These are phyloP conservation scores for Anisogramma anomala DNA, from an alignment of 2,329 filamentous ascomycete genomes.

Conservation along the genomic window DNA sequence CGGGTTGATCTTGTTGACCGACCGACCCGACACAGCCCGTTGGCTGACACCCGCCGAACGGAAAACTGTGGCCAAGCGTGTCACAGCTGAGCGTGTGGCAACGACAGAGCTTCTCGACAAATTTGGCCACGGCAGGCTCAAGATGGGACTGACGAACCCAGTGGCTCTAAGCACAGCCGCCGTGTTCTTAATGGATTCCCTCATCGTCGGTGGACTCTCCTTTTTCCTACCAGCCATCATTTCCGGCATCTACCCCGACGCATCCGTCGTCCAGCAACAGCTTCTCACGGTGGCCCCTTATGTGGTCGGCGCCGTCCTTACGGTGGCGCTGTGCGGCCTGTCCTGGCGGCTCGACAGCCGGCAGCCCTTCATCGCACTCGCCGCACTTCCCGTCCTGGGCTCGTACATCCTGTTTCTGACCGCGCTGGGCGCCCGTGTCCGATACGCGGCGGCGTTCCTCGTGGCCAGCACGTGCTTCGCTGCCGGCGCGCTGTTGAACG, in stretches of 20 bases:
- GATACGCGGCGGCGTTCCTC: conserved; percentile 59
- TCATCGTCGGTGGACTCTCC: conserved; percentile 60
- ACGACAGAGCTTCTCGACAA: conserved; percentile 48
- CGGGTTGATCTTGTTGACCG: conserved; percentile 50
- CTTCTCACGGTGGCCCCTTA: conserved; percentile 61
- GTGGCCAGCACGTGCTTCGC: conserved; percentile 51
- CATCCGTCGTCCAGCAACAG: conserved; percentile 49
- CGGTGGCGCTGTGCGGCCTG: conserved; percentile 44
- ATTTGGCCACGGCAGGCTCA: conserved; percentile 34
- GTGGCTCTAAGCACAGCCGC: conserved; percentile 37
- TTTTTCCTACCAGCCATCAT: conserved; percentile 66
- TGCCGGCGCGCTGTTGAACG: conserved; percentile 52
- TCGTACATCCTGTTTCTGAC: conserved; percentile 61
- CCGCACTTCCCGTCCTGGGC: conserved; percentile 48
- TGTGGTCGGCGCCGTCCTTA: conserved; percentile 53
- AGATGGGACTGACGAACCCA: conserved; percentile 53
- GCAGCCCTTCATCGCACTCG: conserved; percentile 46
- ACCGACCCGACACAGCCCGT: conserved; percentile 52
- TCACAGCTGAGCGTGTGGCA: conserved; percentile 50
- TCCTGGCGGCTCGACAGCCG: conserved; percentile 49
- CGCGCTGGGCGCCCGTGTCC: conserved; percentile 34
- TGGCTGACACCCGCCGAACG: conserved; percentile 55
- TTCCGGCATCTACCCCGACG: conserved; percentile 51
- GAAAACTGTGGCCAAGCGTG: conserved; percentile 47
- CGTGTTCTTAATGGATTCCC: conserved; percentile 54